Evolutionary conservation across 2,329 filamentous ascomycete genomes (phyloP).

Genomic region (Epicoccum sorghinum): DNA sequence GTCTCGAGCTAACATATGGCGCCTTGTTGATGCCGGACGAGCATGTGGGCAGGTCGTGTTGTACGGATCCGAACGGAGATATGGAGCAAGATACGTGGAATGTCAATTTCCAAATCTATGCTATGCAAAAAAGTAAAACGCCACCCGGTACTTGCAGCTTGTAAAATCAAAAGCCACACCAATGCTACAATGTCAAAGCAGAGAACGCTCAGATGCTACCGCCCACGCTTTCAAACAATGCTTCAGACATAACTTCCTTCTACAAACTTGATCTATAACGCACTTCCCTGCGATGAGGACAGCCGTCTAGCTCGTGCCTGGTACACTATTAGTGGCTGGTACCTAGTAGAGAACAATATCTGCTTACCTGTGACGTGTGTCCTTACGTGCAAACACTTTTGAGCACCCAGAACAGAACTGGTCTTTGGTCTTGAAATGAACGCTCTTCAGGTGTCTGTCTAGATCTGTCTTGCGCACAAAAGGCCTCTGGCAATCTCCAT

Average conservation of each 20-base stretch:
- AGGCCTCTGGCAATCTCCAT: conserved; percentile 70
- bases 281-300: conserved; percentile 61
- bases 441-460: conserved; percentile 61
- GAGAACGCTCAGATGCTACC: conserved; percentile 8
- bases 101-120: background rate
- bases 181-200: conserved; percentile 4
- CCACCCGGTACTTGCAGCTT: background rate
- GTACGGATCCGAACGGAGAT: background rate
- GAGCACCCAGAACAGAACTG: conserved; percentile 74
- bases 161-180: background rate
- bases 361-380: conserved; percentile 77
- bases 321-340: conserved; percentile 22
- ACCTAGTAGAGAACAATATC: background rate
- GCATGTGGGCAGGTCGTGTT: background rate
- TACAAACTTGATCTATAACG: background rate
- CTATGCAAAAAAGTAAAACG: background rate
- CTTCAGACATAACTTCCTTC: background rate
- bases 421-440: conserved; percentile 75
- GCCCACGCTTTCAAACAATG: conserved; percentile 12
- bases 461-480: conserved; percentile 87
- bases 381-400: conserved; percentile 76
- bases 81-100: background rate
- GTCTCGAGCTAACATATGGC: background rate
- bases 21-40: background rate
- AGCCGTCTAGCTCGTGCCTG: conserved; percentile 80